phyloP scores from a whole-genome alignment of 768 basidiomycete genomes.

The Auricularia sp. region DNA sequence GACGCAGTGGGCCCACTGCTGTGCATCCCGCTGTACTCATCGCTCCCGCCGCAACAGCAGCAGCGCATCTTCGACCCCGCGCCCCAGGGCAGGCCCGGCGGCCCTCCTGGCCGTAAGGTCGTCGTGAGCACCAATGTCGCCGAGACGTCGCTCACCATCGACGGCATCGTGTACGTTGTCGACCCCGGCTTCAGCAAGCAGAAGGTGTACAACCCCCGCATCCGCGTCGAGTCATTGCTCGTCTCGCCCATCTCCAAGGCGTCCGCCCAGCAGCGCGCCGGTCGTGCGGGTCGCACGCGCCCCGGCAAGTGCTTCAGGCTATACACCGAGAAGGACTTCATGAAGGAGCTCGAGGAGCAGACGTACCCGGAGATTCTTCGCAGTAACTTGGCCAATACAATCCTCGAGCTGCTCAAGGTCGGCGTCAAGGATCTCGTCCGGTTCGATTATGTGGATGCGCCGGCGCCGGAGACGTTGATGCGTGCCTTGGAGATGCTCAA shows the following conservation, averaged over 20 bases:
- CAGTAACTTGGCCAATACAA: slow-evolving; percentile 87
- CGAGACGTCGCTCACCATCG: slow-evolving; percentile 94
- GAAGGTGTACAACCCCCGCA: slow-evolving; percentile 96
- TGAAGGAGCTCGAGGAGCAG: slow-evolving; percentile 91
- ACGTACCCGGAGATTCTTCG: slow-evolving; percentile 94
- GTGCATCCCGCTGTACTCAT: slow-evolving; percentile 92
- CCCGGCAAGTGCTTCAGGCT: slow-evolving; percentile 96
- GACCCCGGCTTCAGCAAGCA: slow-evolving; percentile 98
- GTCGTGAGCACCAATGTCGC: slow-evolving; percentile 96
- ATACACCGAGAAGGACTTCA: slow-evolving; percentile 96
- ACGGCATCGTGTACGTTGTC: slow-evolving; percentile 98
- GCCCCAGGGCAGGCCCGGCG: slow-evolving; percentile 48
- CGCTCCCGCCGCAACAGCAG: slow-evolving; percentile 87
- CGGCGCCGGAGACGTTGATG: slow-evolving; percentile 95
- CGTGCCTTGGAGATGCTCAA: slow-evolving; percentile 90
- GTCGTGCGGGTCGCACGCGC: slow-evolving; percentile 89
- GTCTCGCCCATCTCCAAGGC: slow-evolving; percentile 96
- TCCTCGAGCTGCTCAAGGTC: slow-evolving; percentile 87
- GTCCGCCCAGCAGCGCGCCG: slow-evolving; percentile 90
- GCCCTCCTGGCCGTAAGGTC: slow-evolving; percentile 85
- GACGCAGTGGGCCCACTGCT: slow-evolving; percentile 74
- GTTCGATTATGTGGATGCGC: slow-evolving; percentile 88
- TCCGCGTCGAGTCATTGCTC: slow-evolving; percentile 87
- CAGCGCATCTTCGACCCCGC: slow-evolving; percentile 93
- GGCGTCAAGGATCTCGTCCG: slow-evolving; percentile 87